Conservation (phyloP, 768 basidiomycete species). For the Tricholoma furcatifolium region DNA sequence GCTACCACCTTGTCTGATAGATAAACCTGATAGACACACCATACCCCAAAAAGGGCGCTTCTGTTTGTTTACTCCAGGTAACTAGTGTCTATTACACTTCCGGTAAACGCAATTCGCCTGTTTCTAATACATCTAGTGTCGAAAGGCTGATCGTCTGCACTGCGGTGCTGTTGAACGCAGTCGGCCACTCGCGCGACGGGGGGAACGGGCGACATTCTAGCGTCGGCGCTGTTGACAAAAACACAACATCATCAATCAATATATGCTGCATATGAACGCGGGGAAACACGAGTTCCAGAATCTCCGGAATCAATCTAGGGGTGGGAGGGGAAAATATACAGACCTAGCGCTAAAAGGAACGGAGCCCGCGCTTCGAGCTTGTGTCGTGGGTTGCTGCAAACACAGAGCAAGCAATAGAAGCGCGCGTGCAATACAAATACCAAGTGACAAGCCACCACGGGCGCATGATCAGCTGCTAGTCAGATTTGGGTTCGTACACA, state of each 20-base stretch:
- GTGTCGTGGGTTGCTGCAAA: conserved; percentile 48
- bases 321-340: conserved; percentile 21
- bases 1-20: neutral
- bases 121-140: neutral
- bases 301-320: conserved; percentile 3
- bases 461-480: no score
- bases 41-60: neutral
- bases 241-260: neutral
- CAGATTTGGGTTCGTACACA: neutral
- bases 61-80: neutral
- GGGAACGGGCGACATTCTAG: conserved; percentile 51
- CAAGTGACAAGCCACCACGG: no score
- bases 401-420: neutral
- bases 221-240: conserved; percentile 40
- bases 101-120: conserved; percentile 8
- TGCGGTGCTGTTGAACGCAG: conserved; percentile 68
- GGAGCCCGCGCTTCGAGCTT: conserved; percentile 52
- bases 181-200: conserved; percentile 44
- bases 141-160: conserved; percentile 44
- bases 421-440: no score
- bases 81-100: conserved; percentile 5
- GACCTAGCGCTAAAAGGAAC: conserved; percentile 53
- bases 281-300: neutral
- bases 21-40: neutral
- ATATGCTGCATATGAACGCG: no score